Conservation (phyloP, 352 stramenopile genomes). For the Halophytophthora polymorphica region DNA sequence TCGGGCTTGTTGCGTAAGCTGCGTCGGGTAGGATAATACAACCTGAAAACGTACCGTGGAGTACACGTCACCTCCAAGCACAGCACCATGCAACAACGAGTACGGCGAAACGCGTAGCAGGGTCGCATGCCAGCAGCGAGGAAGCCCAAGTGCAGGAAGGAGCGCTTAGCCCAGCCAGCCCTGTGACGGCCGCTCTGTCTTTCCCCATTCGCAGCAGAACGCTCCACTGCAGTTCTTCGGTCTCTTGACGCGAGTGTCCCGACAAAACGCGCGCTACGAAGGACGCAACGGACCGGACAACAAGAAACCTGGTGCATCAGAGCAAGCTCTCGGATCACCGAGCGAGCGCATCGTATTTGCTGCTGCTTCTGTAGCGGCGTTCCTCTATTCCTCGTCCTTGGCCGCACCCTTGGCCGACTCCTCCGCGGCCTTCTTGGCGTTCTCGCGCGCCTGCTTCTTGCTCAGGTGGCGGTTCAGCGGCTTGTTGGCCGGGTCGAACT, state of each 20-base stretch:
- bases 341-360: slow-evolving; percentile 6
- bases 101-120: too few species aligned
- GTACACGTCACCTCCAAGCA: neutral
- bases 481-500: slow-evolving; percentile 80
- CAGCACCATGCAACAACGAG: too few species aligned
- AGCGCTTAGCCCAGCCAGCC: too few species aligned
- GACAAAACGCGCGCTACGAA: too few species aligned
- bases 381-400: slow-evolving; percentile 35
- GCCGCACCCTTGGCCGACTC: slow-evolving; percentile 6
- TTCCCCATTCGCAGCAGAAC: too few species aligned
- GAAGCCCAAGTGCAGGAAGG: too few species aligned
- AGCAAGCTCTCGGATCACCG: neutral
- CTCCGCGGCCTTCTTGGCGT: slow-evolving; percentile 26
- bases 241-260: too few species aligned
- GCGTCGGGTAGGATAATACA: slow-evolving; percentile 7
- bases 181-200: too few species aligned
- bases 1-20: slow-evolving; percentile 18
- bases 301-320: too few species aligned
- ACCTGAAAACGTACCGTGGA: slow-evolving; percentile 15
- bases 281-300: too few species aligned
- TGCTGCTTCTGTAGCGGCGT: neutral
- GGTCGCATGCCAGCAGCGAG: too few species aligned
- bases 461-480: slow-evolving; percentile 69
- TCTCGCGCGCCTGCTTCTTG: slow-evolving; percentile 69
- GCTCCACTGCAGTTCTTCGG: too few species aligned